Conservation (phyloP, 2,329 filamentous ascomycete genomes). For the Hymenoscyphus scutula region DNA sequence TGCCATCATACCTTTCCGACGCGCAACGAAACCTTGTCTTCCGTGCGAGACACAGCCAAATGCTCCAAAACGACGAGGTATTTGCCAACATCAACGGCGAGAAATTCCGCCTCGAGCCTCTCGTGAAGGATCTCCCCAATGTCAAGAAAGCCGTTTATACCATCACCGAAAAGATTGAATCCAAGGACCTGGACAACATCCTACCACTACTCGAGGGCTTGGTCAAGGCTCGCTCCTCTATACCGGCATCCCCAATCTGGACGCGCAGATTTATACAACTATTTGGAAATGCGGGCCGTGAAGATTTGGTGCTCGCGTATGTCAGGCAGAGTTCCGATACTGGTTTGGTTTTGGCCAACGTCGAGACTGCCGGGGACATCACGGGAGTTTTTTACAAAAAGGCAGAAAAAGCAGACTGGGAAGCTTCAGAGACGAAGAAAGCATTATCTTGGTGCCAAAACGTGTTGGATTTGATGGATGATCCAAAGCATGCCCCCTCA, state of each 20-base stretch:
- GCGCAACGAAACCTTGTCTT: constrained; percentile 54
- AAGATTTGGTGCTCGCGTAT: constrained; percentile 34
- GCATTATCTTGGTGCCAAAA: constrained; percentile 34
- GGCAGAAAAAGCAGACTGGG: constrained; percentile 27
- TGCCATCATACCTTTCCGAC: constrained; percentile 57
- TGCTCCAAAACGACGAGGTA: constrained; percentile 54
- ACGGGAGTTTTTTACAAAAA: constrained; percentile 27
- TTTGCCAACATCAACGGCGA: constrained; percentile 58
- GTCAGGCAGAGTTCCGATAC: constrained; percentile 30
- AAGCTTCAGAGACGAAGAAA: constrained; percentile 26
- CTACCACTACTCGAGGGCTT: constrained; percentile 35
- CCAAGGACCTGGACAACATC: constrained; percentile 36
- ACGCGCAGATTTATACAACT: constrained; percentile 20
- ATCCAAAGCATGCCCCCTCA: constrained; percentile 23
- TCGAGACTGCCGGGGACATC: constrained; percentile 18
- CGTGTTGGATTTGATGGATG: constrained; percentile 32
- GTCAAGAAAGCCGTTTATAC: background rate
- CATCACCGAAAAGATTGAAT: constrained; percentile 17
- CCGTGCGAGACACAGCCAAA: constrained; percentile 45
- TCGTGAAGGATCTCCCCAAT: constrained; percentile 32
- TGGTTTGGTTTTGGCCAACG: constrained; percentile 28
- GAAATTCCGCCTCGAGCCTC: constrained; percentile 32
- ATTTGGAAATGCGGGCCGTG: constrained; percentile 20
- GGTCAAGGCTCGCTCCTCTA: constrained; percentile 13
- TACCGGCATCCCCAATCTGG: background rate